Base-by-base conservation (phyloP, 1,284 basidiomycete genomes). In the Leccinum laetum region DNA sequence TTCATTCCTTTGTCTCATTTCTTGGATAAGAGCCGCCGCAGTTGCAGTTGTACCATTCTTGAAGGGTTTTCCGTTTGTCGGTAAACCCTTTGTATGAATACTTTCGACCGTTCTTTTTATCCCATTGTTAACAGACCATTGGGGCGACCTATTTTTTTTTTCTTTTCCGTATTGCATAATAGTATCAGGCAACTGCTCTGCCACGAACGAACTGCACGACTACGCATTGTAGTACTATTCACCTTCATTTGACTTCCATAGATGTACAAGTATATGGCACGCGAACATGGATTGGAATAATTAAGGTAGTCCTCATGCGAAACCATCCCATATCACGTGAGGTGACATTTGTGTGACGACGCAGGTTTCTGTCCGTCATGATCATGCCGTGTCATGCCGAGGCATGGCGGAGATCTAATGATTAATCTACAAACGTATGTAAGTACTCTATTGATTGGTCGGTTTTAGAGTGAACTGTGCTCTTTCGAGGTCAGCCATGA, bases 151-250 rank as follows among this genome's bases (percentile, higher is more conserved):
- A 24, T 21, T 16, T 13, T 37, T 6, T 5, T 18, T 29, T 18
- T 39, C n/a, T 29, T 29, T 29, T 29, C 29, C 29, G 8, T 35
- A n/a, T 57, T 32, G 32, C 32, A 32, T 46, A n/a, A 41, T 4
- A 11, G 32, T 11, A 29, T 57, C 56, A 57, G 5, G 14, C 55
- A 56, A 29, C 26, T 21, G 35, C 57, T 29, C 35, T 13, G 37
- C 35, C 7, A 41, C 41, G 16, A 39, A 60, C 58, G 24, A 62
- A 69, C 37, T 8, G n/a, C 61, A 71, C 63, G 61, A 71, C 70
- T 70, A 73, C 70, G 61, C 70, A 65, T 44, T 73, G 72, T 74
- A 73, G 70, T 70, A 73, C 52, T 69, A 73, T 53, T 52, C 71
- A 72, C 70, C 9, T 64, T 72, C 72, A 73, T 32, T 71, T 73